Evolutionary conservation across 1,284 basidiomycete genomes (phyloP), one percentile per base, ranked within the genome.

Genomic region (Grifola frondosa): DNA sequence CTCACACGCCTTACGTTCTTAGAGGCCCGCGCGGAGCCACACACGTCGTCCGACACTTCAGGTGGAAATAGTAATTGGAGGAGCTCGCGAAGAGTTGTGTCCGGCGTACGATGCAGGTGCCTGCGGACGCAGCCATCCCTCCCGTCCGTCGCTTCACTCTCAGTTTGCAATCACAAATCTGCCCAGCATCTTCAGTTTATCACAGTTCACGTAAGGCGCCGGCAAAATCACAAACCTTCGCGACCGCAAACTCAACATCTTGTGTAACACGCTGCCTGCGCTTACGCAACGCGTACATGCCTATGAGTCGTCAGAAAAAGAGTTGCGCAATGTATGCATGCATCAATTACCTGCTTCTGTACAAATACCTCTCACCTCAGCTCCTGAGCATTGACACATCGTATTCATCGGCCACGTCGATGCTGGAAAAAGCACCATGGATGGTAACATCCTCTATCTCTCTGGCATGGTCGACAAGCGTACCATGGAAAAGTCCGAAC

Each of bases 361-460:
- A 67, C 95, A 97, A 58, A 98, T 97, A 71, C 95, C 95, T 23
- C 95, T 80, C 12, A 97, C 95, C 66, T 98, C 95, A 6, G 95
- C 96, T 59, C 95, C 95, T 1, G 92, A 96, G 64, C 94, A 97
- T 61, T 95, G 90, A 6, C 95, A 95, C 96, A 97, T 98, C 78
- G 97, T 98, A 65, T 98, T 95, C 0, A 95, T 95, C 10, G n/a
- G n/a, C n/a, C n/a, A n/a, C n/a, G n/a, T n/a, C n/a, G n/a, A n/a
- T n/a, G n/a, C n/a, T n/a, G n/a, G n/a, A n/a, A n/a, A n/a, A n/a
- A n/a, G n/a, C n/a, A n/a, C n/a, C n/a, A n/a, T n/a, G n/a, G n/a
- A n/a, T n/a, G 95, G 95, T 37, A 95, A 97, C 62, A 73, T 98
- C n/a, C 79, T 98, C 26, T 95, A 73, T 65, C 65, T 97, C 24